Percentiles rank a stretch among this genome's conserved stretches.
phyloP scores from a whole-genome alignment of 225 moss, liverwort and hornwort genomes.

The Antitrichia curtipendula region DNA sequence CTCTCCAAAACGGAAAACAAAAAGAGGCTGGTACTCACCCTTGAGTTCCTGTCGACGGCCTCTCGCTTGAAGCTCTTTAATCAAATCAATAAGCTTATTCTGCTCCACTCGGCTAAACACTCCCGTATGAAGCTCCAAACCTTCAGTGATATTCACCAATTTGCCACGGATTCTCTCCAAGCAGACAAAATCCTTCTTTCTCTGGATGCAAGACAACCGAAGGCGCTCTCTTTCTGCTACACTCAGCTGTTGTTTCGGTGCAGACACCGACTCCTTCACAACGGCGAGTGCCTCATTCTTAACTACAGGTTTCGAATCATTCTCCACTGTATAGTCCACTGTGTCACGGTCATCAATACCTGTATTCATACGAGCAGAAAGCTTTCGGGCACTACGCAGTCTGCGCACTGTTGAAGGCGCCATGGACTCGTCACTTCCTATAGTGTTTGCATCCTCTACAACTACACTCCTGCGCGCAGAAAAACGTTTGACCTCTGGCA shows the following conservation, averaged over 20 bases:
- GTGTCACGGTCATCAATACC: conserved; percentile 19
- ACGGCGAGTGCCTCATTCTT: background rate
- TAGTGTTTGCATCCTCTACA: background rate
- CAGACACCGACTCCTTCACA: background rate
- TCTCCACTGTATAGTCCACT: background rate
- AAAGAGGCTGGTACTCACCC: conserved; percentile 14
- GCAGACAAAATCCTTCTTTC: conserved; percentile 55
- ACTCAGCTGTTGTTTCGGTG: conserved; percentile 4
- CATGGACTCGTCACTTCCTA: background rate
- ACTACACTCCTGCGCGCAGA: conserved; percentile 4
- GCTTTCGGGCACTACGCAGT: background rate
- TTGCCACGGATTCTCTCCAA: conserved; percentile 48
- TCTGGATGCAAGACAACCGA: background rate
- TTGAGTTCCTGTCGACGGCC: conserved; percentile 41
- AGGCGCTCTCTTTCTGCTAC: conserved; percentile 18
- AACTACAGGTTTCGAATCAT: background rate
- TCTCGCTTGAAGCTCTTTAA: conserved; percentile 35
- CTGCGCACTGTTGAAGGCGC: background rate
- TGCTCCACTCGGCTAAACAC: conserved; percentile 60
- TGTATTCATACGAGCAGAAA: background rate
- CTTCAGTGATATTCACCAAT: conserved; percentile 32
- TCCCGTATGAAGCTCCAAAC: conserved; percentile 60
- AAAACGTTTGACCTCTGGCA: conserved; percentile 5
- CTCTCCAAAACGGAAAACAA: background rate
- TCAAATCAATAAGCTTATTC: conserved; percentile 31